Base-by-base conservation (phyloP, 352 stramenopile genomes). In the Plasmopara viticola region DNA sequence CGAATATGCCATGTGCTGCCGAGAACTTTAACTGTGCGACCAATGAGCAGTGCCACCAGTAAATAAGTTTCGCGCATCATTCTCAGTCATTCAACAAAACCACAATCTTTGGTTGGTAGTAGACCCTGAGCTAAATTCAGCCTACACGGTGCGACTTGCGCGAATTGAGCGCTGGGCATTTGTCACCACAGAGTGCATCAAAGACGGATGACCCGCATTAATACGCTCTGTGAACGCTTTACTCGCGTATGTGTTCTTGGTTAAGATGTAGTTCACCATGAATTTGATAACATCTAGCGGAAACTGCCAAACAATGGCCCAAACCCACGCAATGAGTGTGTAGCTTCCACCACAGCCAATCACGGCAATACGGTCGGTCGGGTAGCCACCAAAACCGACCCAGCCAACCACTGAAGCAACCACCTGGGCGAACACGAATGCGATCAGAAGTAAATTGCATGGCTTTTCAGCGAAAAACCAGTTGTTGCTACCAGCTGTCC, bases 261-360 rank as follows among this genome's bases (percentile, higher is more conserved):
- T 35, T 48, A 87, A 48, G 14, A 84, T 29, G 61, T 86, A 86
- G 61, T 87, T 87, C 38, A 86, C 66, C 25, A 41, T 41, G 56
- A 86, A 87, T 68, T 87, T 86, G 63, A 86, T 81, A 57, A 84
- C n/a, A 62, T 87, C 74, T 43, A 87, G 67, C 17, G 77, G 74
- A 51, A 87, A 68, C 48, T 87, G 77, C 77, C 77, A 87, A 40
- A 87, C 40, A 42, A 87, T 78, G 1, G 67, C 60, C 77, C 77
- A 87, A 31, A 86, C 39, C 77, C 77, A 87, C 6, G 70, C 77
- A 35, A 87, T 71, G 42, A 86, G 41, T 31, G 68, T 83, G 67
- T 87, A 87, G 30, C 62, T 64, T 37, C 74, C 72, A 15, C 77
- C 72, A 46, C 72, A 84, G 18, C 77, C 77, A 49, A 86, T 84